Base-by-base conservation (phyloP, 2,329 filamentous ascomycete genomes). In the Penicillium crustosum region DNA sequence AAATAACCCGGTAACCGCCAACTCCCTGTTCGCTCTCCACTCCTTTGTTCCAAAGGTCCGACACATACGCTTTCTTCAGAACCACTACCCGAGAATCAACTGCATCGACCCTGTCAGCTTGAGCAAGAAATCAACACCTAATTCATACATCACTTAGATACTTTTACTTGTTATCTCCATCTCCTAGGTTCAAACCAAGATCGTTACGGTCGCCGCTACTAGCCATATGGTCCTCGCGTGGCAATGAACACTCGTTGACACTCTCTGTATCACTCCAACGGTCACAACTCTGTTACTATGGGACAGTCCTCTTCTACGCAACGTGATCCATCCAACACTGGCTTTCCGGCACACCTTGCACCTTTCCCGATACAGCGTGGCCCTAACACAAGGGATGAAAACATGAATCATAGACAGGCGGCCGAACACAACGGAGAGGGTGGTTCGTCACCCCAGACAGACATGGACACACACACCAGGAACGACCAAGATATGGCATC, bases 271-370 rank as follows among this genome's bases (percentile, higher is more conserved):
- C 54, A 51, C 36, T 61, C 57, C 59, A 52, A 49, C 56, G 55
- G 44, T 59, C 59, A 49, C 45, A 49, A 61, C 49, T 52, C 50
- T 65, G 66, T 63, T 74, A 73, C 70, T 75, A 78, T 78, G 76
- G 76, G 76, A 70, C 76, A 77, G 66, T 71, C 71, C 63, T 75
- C 74, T 45, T 78, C 76, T 45, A 74, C 74, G 33, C 74, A 76
- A 66, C 68, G 73, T 69, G 65, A 73, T 61, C 62, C 66, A 55
- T 66, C 68, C 53, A 68, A 71, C 57, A 68, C 61, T 57, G 66
- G 61, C 53, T 61, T 62, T 47, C 54, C 64, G 57, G 65, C 67
- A 56, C 58, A 64, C 52, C 58, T 58, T 55, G 44, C 61, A 51
- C 61, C 64, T 42, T 62, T 58, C 44, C 61, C 66, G 43, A 57